Conservation (phyloP, 768 basidiomycete species). For the Mycena leptocephala region DNA sequence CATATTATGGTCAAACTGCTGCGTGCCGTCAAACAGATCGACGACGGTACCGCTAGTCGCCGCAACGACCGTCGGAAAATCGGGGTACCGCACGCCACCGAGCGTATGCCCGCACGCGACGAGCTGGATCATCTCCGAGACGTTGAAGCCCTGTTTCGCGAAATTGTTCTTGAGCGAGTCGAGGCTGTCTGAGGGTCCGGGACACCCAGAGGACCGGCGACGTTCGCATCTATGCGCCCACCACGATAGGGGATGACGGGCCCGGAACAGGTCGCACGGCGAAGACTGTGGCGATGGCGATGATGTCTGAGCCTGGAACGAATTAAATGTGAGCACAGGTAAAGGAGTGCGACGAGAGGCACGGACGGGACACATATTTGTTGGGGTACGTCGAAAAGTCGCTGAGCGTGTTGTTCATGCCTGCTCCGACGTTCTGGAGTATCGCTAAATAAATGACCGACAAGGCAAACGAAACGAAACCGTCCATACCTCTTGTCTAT, state of each 20-base stretch:
- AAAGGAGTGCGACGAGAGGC: not conserved
- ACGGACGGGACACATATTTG: conserved; percentile 62
- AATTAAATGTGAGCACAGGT: not conserved
- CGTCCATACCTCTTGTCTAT: conserved; percentile 53
- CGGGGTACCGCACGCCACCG: conserved; percentile 63
- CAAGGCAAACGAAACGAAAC: conserved; percentile 22
- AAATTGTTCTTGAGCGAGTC: conserved; percentile 58
- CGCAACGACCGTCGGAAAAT: conserved; percentile 62
- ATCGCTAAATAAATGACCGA: not conserved
- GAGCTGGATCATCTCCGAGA: conserved; percentile 66
- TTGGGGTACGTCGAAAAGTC: conserved; percentile 62
- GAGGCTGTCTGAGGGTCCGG: conserved; percentile 61
- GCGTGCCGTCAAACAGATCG: conserved; percentile 56
- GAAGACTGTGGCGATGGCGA: conserved; percentile 56
- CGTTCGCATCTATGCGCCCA: conserved; percentile 59
- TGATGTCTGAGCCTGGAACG: conserved; percentile 60
- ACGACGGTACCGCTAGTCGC: conserved; percentile 50
- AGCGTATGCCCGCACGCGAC: conserved; percentile 69
- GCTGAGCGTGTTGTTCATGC: conserved; percentile 59
- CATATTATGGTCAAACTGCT: conserved; percentile 34
- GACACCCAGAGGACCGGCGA: conserved; percentile 57
- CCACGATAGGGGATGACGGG: conserved; percentile 60
- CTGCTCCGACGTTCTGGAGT: conserved; percentile 63
- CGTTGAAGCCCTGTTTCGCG: conserved; percentile 59
- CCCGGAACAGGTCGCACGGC: conserved; percentile 63